These are phyloP conservation scores for Neocucurbitaria cava DNA, from an alignment of 2,329 filamentous ascomycete genomes.

Conservation along the genomic window DNA sequence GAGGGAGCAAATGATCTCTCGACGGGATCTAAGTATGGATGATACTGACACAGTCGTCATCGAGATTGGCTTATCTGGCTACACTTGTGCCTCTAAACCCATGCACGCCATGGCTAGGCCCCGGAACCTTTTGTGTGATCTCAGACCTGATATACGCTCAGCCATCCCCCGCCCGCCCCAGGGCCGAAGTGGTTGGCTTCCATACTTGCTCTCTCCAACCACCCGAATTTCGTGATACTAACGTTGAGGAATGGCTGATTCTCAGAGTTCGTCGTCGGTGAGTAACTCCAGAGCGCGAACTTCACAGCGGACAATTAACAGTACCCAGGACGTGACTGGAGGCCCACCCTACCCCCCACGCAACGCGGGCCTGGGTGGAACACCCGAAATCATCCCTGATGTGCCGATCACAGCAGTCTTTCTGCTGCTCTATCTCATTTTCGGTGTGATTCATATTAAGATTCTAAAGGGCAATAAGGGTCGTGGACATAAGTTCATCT, in stretches of 20 bases:
- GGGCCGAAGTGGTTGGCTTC: constrained; percentile 13
- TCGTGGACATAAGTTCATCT: constrained; percentile 53
- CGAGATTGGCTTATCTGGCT: constrained; percentile 25
- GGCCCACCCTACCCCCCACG: constrained; percentile 41
- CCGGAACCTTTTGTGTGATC: constrained; percentile 11
- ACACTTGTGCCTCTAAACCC: constrained; percentile 23
- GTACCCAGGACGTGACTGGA: constrained; percentile 14
- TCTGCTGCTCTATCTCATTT: constrained; percentile 50
- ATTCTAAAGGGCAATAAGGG: constrained; percentile 50
- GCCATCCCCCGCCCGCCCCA: constrained; percentile 5
- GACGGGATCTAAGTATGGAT: constrained; percentile 23
- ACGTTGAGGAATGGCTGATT: constrained; percentile 15
- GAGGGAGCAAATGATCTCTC: constrained; percentile 11
- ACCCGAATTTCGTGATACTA: constrained; percentile 6
- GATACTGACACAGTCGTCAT: constrained; percentile 30
- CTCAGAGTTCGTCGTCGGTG: constrained; percentile 10
- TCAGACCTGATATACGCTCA: constrained; percentile 30
- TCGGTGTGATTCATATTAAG: constrained; percentile 50
- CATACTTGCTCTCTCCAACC: constrained; percentile 4
- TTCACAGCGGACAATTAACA: constrained; percentile 2
- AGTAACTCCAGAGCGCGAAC: constrained; percentile 2
- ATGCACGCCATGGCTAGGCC: constrained; percentile 24
- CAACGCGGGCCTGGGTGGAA: constrained; percentile 36
- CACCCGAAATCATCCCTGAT: constrained; percentile 45
- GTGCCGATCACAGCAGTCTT: constrained; percentile 52